Conservation (phyloP, 805 yeast species). For the Novakomyces olei region DNA sequence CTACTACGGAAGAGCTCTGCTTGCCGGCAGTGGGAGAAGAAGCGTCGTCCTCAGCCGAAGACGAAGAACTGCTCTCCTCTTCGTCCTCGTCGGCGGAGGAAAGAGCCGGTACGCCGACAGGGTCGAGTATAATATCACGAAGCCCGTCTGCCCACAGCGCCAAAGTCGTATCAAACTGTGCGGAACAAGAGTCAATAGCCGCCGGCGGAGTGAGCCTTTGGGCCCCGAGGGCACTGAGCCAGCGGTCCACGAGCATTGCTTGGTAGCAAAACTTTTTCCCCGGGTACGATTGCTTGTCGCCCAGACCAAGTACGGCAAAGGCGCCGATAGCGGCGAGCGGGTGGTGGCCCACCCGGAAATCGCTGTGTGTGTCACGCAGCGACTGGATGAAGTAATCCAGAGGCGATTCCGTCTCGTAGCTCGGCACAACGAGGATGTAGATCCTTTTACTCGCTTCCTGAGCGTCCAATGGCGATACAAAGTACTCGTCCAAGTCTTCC, state of each 20-base stretch:
- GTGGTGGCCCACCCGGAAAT: slow-evolving; percentile 64
- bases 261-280: slow-evolving; percentile 63
- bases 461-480: slow-evolving; percentile 40
- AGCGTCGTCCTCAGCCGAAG: background rate
- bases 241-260: slow-evolving; percentile 49
- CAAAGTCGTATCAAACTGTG: background rate
- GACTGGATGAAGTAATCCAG: slow-evolving; percentile 69
- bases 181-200: background rate
- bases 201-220: slow-evolving; percentile 24
- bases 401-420: slow-evolving; percentile 84
- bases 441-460: slow-evolving; percentile 16
- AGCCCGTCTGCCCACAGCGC: background rate
- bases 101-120: background rate
- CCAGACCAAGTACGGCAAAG: slow-evolving; percentile 67
- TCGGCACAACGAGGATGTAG: slow-evolving; percentile 60
- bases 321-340: slow-evolving; percentile 54
- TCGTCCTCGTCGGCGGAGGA: too few relatives aligned
- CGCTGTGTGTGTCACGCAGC: slow-evolving; percentile 57
- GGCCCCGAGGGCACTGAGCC: slow-evolving; percentile 66
- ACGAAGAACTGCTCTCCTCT: too few relatives aligned
- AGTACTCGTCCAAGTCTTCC: slow-evolving; percentile 65
- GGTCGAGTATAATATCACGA: background rate
- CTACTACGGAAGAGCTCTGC: too few relatives aligned
- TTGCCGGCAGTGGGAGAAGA: background rate
- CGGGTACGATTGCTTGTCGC: slow-evolving; percentile 73